Evolutionary conservation across 176 grass and related monocot species (phyloP).

Genomic region (Pharus latifolius): DNA sequence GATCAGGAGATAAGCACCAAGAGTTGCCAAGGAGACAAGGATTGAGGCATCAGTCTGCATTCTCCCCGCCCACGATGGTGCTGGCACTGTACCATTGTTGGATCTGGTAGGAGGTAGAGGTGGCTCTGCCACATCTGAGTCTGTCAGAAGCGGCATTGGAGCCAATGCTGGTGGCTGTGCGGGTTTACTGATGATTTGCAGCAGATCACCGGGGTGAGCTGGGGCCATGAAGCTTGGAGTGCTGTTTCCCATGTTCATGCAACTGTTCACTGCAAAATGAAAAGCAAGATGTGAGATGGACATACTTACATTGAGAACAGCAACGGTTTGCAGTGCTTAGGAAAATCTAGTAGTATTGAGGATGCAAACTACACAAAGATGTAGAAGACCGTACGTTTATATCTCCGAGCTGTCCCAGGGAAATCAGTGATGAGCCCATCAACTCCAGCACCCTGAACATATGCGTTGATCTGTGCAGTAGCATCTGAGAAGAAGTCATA

Average conservation of each 20-base stretch:
- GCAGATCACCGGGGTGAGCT: conserved; percentile 18
- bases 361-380: neutral
- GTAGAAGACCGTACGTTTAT: conserved; percentile 59
- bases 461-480: conserved; percentile 50
- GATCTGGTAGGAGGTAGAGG: conserved; percentile 31
- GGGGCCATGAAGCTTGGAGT: conserved; percentile 45
- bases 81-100: conserved; percentile 7
- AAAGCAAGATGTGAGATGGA: neutral
- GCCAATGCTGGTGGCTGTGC: conserved; percentile 41
- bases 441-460: conserved; percentile 40
- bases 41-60: neutral
- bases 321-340: neutral
- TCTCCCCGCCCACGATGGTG: conserved; percentile 9
- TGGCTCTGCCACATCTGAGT: conserved; percentile 48
- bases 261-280: conserved; percentile 54
- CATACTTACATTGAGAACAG: neutral
- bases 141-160: conserved; percentile 41
- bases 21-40: conserved; percentile 20
- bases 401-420: conserved; percentile 47
- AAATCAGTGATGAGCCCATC: conserved; percentile 83
- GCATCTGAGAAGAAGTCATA: conserved; percentile 72
- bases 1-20: conserved; percentile 3
- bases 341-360: neutral
- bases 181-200: neutral
- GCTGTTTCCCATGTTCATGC: conserved; percentile 50